Evolutionary conservation across 306 rosid species (phyloP).

Genomic region (Purshia tridentata): DNA sequence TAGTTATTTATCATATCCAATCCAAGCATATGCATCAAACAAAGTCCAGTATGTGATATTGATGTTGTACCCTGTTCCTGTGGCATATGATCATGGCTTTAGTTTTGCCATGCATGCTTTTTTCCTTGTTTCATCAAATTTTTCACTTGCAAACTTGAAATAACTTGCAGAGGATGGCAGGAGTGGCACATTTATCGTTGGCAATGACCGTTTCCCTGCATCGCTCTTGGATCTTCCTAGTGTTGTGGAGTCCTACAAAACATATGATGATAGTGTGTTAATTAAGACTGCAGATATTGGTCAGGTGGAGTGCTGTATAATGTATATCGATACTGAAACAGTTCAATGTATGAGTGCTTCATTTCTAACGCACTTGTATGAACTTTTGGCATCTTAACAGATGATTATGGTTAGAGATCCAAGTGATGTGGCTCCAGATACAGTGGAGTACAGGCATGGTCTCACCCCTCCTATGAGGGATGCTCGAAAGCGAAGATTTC

Average conservation of each 20-base stretch:
- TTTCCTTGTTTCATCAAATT: background rate
- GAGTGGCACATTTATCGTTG: constrained; percentile 55
- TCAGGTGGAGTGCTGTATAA: constrained; percentile 39
- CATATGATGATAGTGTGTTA: constrained; percentile 74
- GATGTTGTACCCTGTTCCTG: background rate
- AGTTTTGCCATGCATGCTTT: too few species aligned
- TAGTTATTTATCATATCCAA: too few species aligned
- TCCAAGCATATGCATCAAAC: too few species aligned
- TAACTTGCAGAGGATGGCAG: constrained; percentile 56
- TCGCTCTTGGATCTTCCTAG: constrained; percentile 83
- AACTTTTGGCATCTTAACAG: constrained; percentile 29
- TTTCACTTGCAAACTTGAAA: background rate
- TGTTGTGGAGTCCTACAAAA: constrained; percentile 79
- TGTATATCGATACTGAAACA: background rate
- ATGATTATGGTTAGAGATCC: constrained; percentile 75
- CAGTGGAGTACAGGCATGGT: constrained; percentile 79
- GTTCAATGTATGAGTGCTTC: background rate
- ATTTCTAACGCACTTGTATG: constrained; percentile 6
- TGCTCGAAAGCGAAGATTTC: constrained; percentile 89
- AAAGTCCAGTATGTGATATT: background rate
- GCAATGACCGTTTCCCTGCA: constrained; percentile 71
- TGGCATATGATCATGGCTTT: background rate
- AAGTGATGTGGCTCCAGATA: constrained; percentile 57
- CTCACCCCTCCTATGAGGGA: constrained; percentile 98
- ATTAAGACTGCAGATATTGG: constrained; percentile 73